Evolutionary conservation across 1,284 basidiomycete species (phyloP).

Genomic region (Moesziomyces parantarcticus): DNA sequence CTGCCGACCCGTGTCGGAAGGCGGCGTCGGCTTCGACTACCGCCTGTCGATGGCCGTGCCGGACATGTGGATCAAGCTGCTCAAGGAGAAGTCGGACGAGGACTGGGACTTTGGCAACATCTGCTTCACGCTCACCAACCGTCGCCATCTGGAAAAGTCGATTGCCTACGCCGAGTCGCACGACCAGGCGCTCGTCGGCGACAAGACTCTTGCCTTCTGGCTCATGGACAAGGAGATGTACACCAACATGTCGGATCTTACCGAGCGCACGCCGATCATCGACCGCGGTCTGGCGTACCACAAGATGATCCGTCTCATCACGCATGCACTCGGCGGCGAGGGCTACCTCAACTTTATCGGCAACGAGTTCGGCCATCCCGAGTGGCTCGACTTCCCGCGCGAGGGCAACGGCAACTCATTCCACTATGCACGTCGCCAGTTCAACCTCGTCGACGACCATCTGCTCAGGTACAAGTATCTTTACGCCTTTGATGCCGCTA

Average conservation of each 20-base stretch:
- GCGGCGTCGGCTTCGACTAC: conserved; percentile 97
- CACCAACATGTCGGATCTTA: conserved; percentile 84
- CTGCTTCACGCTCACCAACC: conserved; percentile 87
- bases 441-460: conserved; percentile 89
- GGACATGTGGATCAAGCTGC: conserved; percentile 99
- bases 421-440: conserved; percentile 88
- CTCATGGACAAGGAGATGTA: conserved; percentile 99
- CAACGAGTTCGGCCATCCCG: conserved; percentile 97
- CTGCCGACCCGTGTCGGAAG: conserved; percentile 80
- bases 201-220: conserved; percentile 95
- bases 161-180: conserved; percentile 96
- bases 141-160: conserved; percentile 87
- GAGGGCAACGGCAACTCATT: conserved; percentile 94
- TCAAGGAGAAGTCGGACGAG: conserved; percentile 89
- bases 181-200: conserved; percentile 96
- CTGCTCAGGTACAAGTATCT: conserved; percentile 90
- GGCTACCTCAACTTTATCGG: conserved; percentile 98
- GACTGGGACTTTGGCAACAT: conserved; percentile 91
- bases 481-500: conserved; percentile 90
- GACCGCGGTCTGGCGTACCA: conserved; percentile 90
- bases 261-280: conserved; percentile 85
- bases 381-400: conserved; percentile 99
- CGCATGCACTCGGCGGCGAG: conserved; percentile 92
- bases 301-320: conserved; percentile 94
- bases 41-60: conserved; percentile 97